phyloP scores from a whole-genome alignment of 2,329 filamentous ascomycete species.

The Cladosporium sp. region DNA sequence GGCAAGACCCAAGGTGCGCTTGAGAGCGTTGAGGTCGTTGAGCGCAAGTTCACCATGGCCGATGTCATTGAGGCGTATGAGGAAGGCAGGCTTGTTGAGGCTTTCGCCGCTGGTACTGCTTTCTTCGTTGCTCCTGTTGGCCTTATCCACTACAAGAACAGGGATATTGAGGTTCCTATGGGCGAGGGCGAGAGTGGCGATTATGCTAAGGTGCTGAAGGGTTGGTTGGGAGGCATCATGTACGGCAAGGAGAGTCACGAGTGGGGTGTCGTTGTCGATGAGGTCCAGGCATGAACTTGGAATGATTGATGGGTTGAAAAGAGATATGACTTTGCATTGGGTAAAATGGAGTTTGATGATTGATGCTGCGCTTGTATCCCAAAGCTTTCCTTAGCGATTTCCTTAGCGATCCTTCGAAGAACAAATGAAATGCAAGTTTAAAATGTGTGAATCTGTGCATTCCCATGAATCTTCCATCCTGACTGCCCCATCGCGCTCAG shows the following conservation, averaged over 20 bases:
- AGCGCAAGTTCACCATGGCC: conserved; percentile 76
- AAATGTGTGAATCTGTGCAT: background rate
- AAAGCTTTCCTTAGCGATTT: too few species aligned
- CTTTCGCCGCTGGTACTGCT: conserved; percentile 83
- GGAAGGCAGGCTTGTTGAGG: conserved; percentile 76
- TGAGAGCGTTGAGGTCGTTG: conserved; percentile 63
- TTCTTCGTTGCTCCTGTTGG: conserved; percentile 47
- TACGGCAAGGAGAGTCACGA: conserved; percentile 44
- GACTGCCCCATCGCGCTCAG: background rate
- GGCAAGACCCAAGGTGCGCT: conserved; percentile 24
- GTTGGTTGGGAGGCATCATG: conserved; percentile 48
- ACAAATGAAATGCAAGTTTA: background rate
- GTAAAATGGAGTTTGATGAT: background rate
- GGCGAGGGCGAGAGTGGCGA: conserved; percentile 36
- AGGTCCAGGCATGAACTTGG: conserved; percentile 10
- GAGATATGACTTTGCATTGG: background rate
- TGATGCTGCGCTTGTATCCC: too few species aligned
- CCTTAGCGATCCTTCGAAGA: background rate
- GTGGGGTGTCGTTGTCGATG: conserved; percentile 35
- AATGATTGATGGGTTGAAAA: background rate
- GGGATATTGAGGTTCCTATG: conserved; percentile 41
- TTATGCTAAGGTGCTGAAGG: conserved; percentile 42
- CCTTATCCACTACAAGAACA: conserved; percentile 42
- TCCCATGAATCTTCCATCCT: background rate
- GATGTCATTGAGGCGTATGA: conserved; percentile 68